Conservation (phyloP, 139 green algal genomes). For the Asterochloris erici region DNA sequence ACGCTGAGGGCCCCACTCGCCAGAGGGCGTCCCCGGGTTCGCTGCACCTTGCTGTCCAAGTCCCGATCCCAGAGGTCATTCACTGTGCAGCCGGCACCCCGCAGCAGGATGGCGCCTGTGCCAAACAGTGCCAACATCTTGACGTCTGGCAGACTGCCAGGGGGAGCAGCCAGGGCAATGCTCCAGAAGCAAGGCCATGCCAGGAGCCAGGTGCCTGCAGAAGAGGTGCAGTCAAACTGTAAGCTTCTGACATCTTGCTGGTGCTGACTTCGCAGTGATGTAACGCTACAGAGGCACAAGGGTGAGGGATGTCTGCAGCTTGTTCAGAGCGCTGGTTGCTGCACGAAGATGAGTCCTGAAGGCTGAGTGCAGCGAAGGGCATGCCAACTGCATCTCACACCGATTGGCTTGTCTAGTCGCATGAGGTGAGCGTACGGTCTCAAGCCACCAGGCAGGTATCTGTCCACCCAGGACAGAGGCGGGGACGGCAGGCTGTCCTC, state of each 20-base stretch:
- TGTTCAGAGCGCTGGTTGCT: not conserved
- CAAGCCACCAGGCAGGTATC: constrained; percentile 22
- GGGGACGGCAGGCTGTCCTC: not conserved
- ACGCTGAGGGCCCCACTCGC: constrained; percentile 49
- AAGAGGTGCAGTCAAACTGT: not conserved
- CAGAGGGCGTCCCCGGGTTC: constrained; percentile 71
- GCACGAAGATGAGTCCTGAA: too few relatives aligned
- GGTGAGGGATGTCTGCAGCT: not conserved
- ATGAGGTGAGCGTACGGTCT: constrained; percentile 82
- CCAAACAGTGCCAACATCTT: constrained; percentile 78
- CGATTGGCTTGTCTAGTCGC: constrained; percentile 88
- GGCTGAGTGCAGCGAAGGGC: not conserved
- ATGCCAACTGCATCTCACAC: not conserved
- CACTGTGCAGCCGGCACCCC: constrained; percentile 91
- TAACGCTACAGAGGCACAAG: too few relatives aligned
- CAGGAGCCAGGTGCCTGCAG: constrained; percentile 82
- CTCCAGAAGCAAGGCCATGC: constrained; percentile 92
- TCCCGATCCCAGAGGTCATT: constrained; percentile 96
- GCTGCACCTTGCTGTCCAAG: constrained; percentile 73
- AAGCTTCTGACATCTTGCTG: not conserved
- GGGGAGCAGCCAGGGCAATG: constrained; percentile 80
- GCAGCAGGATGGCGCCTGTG: constrained; percentile 75
- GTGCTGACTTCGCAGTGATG: not conserved
- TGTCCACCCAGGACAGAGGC: constrained; percentile 9
- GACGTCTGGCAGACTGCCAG: constrained; percentile 71